Evolutionary conservation across 2,329 filamentous ascomycete genomes (phyloP), one percentile per base, ranked within the genome.

Genomic region (Whalleya microplaca): DNA sequence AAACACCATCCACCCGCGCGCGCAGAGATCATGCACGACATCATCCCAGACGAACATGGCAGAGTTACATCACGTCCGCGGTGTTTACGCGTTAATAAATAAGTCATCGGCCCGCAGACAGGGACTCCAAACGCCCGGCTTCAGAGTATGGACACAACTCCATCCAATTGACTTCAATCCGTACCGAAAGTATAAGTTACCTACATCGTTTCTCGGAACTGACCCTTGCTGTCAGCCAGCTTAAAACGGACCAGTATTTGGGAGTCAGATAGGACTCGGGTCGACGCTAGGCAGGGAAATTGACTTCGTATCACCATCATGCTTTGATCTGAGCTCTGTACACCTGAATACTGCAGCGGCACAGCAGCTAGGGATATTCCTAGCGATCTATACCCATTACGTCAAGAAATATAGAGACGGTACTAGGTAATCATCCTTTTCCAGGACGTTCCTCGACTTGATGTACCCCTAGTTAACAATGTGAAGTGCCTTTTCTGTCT

Each of bases 11-110:
- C 21, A 29, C 23, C 4, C 46, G 45, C 48, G 45, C 21, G 29
- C 41, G 41, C 41, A 40, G 48, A 42, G 16, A 42, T 53, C 42
- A 56, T 29, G 53, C 59, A 59, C 56, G 44, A 53, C 59, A 56
- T 59, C 42, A 56, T 61, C 55, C 49, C 42, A 12, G 20, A 29
- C 52, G 43, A 47, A 55, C 20, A 43, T 20, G 45, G 41, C 18
- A 16, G 42, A 43, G 16, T 21, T 37, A 27, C 45, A 49, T 50
- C 32, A 3, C 45, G 32, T 37, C 32, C 32, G 10, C 32, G 32
- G 32, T 37, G 32, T 8, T 37, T 37, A 14, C 32, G 14, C 32
- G 32, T 12, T 12, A 37, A 37, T 29, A 37, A 6, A 16, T 14
- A 14, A 37, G 32, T 37, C 32, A 37, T 37, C 32, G 32, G 32